Percentiles rank a stretch among this genome's conserved stretches.
These are phyloP conservation scores for Saccharomycopsis sp. DNA, from an alignment of 805 yeast genomes.

Conservation along the genomic window DNA sequence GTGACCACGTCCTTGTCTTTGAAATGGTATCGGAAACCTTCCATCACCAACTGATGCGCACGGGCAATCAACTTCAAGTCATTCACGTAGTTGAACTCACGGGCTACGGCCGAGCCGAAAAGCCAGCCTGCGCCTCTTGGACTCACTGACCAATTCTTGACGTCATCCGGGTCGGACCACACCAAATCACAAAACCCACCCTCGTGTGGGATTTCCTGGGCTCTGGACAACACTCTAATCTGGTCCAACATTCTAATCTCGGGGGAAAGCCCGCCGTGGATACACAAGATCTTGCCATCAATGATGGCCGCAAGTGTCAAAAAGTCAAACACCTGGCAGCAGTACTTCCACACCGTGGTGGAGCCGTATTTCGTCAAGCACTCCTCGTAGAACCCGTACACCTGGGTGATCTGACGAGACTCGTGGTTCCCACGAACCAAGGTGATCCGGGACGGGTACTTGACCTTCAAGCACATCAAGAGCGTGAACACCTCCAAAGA, in stretches of 20 bases:
- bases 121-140: slow-evolving; percentile 99
- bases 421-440: slow-evolving; percentile 97
- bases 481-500: slow-evolving; percentile 89
- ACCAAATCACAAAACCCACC: slow-evolving; percentile 97
- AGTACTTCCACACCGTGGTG: slow-evolving; percentile 91
- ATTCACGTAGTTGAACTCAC: slow-evolving; percentile 94
- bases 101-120: slow-evolving; percentile 86
- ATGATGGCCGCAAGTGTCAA: slow-evolving; percentile 90
- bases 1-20: slow-evolving; percentile 95
- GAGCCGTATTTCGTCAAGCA: slow-evolving; percentile 89
- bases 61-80: slow-evolving; percentile 83
- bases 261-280: slow-evolving; percentile 96
- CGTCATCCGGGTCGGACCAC: slow-evolving; percentile 98
- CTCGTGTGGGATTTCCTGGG: slow-evolving; percentile 98
- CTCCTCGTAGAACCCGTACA: slow-evolving; percentile 95
- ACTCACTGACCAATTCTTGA: slow-evolving; percentile 95
- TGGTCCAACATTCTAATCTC: slow-evolving; percentile 97
- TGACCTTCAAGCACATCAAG: slow-evolving; percentile 86
- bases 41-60: slow-evolving; percentile 98
- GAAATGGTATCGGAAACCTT: slow-evolving; percentile 93
- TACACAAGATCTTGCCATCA: slow-evolving; percentile 90
- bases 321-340: slow-evolving; percentile 94
- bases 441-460: slow-evolving; percentile 76
- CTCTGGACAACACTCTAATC: slow-evolving; percentile 85
- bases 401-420: slow-evolving; percentile 96